phyloP scores from a whole-genome alignment of 2,329 filamentous ascomycete genomes.

The Colletotrichum sp. region DNA sequence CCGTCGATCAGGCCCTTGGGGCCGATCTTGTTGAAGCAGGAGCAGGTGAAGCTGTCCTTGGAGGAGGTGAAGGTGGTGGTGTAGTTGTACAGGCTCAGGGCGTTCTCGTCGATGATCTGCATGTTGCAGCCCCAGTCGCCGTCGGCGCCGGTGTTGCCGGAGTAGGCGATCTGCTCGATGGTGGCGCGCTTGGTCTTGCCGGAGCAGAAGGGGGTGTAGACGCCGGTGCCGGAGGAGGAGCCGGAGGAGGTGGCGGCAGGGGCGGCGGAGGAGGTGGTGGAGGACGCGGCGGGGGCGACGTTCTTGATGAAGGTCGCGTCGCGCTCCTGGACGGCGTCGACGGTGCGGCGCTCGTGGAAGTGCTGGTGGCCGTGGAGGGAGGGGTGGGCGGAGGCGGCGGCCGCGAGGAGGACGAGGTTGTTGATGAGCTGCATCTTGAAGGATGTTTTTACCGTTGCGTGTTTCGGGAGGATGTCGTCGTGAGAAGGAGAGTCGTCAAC shows the following conservation, averaged over 20 bases:
- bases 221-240: slow-evolving; percentile 33
- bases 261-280: not conserved
- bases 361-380: slow-evolving; percentile 39
- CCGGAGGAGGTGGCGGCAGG: slow-evolving; percentile 32
- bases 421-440: slow-evolving; percentile 46
- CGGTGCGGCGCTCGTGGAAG: slow-evolving; percentile 27
- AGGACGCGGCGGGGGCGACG: not conserved
- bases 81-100: slow-evolving; percentile 49
- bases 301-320: slow-evolving; percentile 14
- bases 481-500: not conserved
- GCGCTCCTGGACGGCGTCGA: not conserved
- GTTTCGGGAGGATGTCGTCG: not conserved
- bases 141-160: slow-evolving; percentile 49
- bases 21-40: slow-evolving; percentile 60
- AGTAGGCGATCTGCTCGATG: slow-evolving; percentile 47
- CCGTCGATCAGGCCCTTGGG: slow-evolving; percentile 47
- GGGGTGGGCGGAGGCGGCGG: slow-evolving; percentile 45
- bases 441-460: not conserved
- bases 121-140: slow-evolving; percentile 58
- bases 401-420: slow-evolving; percentile 39
- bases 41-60: slow-evolving; percentile 39
- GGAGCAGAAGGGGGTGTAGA: slow-evolving; percentile 34
- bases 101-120: slow-evolving; percentile 42
- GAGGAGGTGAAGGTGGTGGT: slow-evolving; percentile 44
- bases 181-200: slow-evolving; percentile 52